Conservation (phyloP, 2,329 filamentous ascomycete genomes). For the Epichloe hybrida region DNA sequence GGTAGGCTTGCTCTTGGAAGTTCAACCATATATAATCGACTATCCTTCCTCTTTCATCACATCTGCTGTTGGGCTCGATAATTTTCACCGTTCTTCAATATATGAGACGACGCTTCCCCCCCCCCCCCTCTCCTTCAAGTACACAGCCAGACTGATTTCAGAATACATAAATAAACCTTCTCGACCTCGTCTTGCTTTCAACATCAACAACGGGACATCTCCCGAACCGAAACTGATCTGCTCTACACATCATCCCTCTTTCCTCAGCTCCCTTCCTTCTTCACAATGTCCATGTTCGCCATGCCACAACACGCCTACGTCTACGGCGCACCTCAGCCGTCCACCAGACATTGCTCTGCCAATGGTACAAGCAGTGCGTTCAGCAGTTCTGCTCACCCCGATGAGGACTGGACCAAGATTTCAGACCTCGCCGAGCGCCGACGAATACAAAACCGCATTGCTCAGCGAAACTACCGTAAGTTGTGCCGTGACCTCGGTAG, state of each 20-base stretch:
- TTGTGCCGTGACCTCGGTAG: too few species aligned
- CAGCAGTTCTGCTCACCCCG: slow-evolving; percentile 84
- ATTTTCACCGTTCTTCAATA: background rate
- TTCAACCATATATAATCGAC: slow-evolving; percentile 4
- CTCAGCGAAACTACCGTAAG: slow-evolving; percentile 88
- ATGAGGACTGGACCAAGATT: slow-evolving; percentile 99
- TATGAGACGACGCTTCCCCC: background rate
- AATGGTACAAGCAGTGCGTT: slow-evolving; percentile 87
- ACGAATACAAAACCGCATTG: slow-evolving; percentile 94
- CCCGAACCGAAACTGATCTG: too few species aligned
- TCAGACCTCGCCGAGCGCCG: slow-evolving; percentile 89
- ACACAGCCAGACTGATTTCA: background rate
- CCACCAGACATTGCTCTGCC: slow-evolving; percentile 53
- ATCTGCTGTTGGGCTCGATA: background rate
- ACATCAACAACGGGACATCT: background rate
- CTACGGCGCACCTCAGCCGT: slow-evolving; percentile 14
- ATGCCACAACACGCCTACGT: slow-evolving; percentile 22
- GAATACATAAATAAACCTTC: background rate
- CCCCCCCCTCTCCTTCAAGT: background rate
- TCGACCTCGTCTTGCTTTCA: background rate
- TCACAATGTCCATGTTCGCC: slow-evolving; percentile 23
- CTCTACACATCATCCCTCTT: too few species aligned
- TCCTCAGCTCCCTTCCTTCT: background rate
- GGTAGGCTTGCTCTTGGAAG: background rate
- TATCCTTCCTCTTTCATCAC: slow-evolving; percentile 1